These are phyloP conservation scores for Leucaena leucocephala DNA, from an alignment of 306 rosid species.

Conservation along the genomic window DNA sequence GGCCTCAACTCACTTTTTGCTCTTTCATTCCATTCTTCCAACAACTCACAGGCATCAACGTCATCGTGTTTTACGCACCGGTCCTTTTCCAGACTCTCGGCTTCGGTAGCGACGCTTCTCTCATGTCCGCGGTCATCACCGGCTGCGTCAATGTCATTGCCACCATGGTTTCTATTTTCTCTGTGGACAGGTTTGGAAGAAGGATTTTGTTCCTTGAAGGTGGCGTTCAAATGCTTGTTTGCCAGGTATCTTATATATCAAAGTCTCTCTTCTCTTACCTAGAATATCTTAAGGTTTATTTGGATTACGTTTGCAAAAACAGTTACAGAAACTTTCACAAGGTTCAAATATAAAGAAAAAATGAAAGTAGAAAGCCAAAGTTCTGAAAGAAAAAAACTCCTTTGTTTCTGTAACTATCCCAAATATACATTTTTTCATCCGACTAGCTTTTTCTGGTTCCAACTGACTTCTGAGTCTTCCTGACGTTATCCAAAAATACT, in stretches of 20 bases:
- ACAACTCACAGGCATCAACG: background rate
- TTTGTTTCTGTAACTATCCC: too few species aligned
- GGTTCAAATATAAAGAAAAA: too few species aligned
- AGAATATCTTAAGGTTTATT: too few species aligned
- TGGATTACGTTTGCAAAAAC: too few species aligned
- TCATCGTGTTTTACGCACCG: background rate
- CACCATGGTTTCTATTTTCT: background rate
- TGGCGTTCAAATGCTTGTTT: background rate
- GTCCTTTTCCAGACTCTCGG: background rate
- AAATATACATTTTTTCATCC: too few species aligned
- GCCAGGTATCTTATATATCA: background rate
- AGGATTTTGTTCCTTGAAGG: slow-evolving; percentile 5
- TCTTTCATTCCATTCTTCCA: background rate
- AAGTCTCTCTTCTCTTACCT: too few species aligned
- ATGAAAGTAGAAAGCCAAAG: too few species aligned
- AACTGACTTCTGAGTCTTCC: too few species aligned
- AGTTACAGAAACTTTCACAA: too few species aligned
- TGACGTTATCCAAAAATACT: too few species aligned
- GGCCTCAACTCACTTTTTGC: background rate
- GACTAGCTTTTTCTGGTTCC: too few species aligned
- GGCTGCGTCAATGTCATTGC: background rate
- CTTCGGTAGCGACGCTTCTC: background rate
- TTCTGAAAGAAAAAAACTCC: too few species aligned
- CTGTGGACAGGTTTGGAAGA: background rate
- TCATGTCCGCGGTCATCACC: background rate